A percentile compares a stretch with the other conserved stretches of the same genome.
Evolutionary conservation across 2,329 filamentous ascomycete genomes (phyloP).

Genomic region (Exophiala bonariae): DNA sequence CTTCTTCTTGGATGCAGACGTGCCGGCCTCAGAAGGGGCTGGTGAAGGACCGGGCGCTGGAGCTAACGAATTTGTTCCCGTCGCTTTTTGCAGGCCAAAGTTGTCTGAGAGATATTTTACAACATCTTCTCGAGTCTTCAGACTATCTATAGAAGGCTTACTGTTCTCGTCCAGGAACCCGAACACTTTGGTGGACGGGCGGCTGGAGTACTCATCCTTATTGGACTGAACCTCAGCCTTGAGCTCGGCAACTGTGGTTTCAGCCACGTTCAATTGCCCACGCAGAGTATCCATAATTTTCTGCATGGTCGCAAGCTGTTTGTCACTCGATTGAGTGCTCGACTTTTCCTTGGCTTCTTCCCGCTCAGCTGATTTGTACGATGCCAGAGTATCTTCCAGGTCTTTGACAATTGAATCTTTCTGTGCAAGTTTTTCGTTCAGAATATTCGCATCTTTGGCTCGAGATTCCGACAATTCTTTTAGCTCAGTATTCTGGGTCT

Average conservation of each 20-base stretch:
- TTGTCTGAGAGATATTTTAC: slow-evolving; percentile 42
- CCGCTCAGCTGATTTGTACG: slow-evolving; percentile 24
- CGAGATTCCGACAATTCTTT: slow-evolving; percentile 26
- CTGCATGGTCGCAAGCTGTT: slow-evolving; percentile 55
- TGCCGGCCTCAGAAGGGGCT: slow-evolving; percentile 24
- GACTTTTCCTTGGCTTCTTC: slow-evolving; percentile 27
- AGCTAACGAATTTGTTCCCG: slow-evolving; percentile 20
- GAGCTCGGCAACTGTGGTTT: slow-evolving; percentile 48
- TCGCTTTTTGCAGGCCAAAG: slow-evolving; percentile 21
- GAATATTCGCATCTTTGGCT: slow-evolving; percentile 21
- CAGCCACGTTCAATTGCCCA: slow-evolving; percentile 54
- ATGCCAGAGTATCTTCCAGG: slow-evolving; percentile 28
- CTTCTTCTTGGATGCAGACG: slow-evolving; percentile 60
- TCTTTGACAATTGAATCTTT: slow-evolving; percentile 30
- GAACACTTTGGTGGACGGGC: slow-evolving; percentile 23
- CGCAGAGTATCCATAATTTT: slow-evolving; percentile 56
- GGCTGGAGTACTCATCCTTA: slow-evolving; percentile 16
- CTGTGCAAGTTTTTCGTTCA: slow-evolving; percentile 34
- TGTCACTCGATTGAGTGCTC: slow-evolving; percentile 46
- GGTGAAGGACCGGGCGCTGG: slow-evolving; percentile 25
- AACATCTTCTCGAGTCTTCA: slow-evolving; percentile 29
- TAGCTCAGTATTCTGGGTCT: slow-evolving; percentile 31
- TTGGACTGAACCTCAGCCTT: slow-evolving; percentile 36
- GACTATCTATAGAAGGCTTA: slow-evolving; percentile 12
- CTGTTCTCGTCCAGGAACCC: slow-evolving; percentile 21